Evolutionary conservation across 495 filamentous ascomycete species (phyloP).

Genomic region (Penicillium alfredii): DNA sequence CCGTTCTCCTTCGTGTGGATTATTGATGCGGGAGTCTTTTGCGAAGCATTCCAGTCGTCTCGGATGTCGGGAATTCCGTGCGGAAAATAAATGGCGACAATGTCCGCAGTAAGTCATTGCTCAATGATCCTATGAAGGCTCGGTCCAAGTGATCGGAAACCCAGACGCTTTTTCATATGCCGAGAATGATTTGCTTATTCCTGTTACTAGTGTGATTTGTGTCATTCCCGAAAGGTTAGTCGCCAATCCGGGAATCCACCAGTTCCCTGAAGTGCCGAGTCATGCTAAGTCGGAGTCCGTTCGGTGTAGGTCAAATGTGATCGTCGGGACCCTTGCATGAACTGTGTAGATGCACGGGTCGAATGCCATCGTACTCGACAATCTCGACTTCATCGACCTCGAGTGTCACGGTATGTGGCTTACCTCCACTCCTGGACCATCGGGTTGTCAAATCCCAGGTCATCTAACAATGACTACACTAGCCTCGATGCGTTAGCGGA

Average conservation of each 20-base stretch:
- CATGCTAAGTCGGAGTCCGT: not conserved
- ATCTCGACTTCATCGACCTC: conserved; percentile 20
- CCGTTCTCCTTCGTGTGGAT: not conserved
- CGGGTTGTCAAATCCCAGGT: no score
- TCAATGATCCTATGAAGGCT: not conserved
- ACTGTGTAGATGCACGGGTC: conserved; percentile 19
- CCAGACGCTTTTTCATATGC: no score
- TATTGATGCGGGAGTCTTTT: no score
- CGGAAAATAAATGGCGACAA: not conserved
- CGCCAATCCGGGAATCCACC: no score
- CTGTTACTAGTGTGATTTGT: conserved; percentile 21
- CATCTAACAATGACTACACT: conserved; percentile 6
- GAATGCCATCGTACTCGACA: conserved; percentile 22
- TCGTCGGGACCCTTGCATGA: conserved; percentile 23
- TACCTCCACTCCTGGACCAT: no score
- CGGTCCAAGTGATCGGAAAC: not conserved
- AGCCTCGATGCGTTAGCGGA: conserved; percentile 19
- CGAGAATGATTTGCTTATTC: no score
- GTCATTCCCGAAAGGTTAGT: conserved; percentile 25
- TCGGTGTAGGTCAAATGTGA: conserved; percentile 26
- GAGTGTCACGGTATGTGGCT: conserved; percentile 17
- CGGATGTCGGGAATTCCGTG: not conserved
- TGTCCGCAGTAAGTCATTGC: conserved; percentile 19
- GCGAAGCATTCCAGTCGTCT: no score
- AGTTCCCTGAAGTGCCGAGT: not conserved